Conservation (phyloP, 1,139 yeast species). For the Ogataea hybrid region DNA sequence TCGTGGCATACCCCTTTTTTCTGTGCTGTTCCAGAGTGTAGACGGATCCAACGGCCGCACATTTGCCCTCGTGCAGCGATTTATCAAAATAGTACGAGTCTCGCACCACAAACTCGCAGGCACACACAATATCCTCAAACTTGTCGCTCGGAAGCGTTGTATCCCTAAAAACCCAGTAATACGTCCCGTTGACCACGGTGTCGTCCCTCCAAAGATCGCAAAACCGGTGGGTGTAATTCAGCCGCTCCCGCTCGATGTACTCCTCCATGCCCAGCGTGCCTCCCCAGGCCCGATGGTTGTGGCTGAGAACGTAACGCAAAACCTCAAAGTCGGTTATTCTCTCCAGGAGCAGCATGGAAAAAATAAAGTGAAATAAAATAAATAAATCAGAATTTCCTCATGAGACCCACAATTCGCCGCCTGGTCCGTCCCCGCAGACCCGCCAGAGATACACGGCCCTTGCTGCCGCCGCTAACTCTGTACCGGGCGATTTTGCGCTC, state of each 20-base stretch:
- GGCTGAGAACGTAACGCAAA: constrained; percentile 19
- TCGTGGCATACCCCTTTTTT: constrained; percentile 26
- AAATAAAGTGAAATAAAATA: not conserved
- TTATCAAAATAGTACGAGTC: constrained; percentile 15
- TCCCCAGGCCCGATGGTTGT: constrained; percentile 26
- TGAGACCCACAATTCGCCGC: constrained; percentile 50
- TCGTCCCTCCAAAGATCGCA: constrained; percentile 19
- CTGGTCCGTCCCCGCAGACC: constrained; percentile 55
- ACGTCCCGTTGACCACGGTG: constrained; percentile 16
- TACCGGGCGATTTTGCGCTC: constrained; percentile 80
- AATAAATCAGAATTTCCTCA: constrained; percentile 20
- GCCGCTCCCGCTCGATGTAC: constrained; percentile 24
- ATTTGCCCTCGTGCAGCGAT: constrained; percentile 8
- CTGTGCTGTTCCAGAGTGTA: constrained; percentile 24
- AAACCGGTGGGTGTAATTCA: constrained; percentile 16
- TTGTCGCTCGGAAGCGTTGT: constrained; percentile 2
- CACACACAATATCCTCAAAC: constrained; percentile 21
- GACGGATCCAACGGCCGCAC: constrained; percentile 30
- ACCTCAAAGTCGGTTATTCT: constrained; percentile 15
- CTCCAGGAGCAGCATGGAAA: constrained; percentile 9
- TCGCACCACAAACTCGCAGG: constrained; percentile 28
- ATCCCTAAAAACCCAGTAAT: constrained; percentile 26
- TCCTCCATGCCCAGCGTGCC: constrained; percentile 15
- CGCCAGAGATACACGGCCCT: constrained; percentile 49
- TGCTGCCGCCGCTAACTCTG: constrained; percentile 78